A percentile compares a stretch with the other conserved stretches of the same genome.
These are phyloP conservation scores for Saccharomyces uvarum DNA, from an alignment of 1,139 yeast genomes.

Conservation along the genomic window DNA sequence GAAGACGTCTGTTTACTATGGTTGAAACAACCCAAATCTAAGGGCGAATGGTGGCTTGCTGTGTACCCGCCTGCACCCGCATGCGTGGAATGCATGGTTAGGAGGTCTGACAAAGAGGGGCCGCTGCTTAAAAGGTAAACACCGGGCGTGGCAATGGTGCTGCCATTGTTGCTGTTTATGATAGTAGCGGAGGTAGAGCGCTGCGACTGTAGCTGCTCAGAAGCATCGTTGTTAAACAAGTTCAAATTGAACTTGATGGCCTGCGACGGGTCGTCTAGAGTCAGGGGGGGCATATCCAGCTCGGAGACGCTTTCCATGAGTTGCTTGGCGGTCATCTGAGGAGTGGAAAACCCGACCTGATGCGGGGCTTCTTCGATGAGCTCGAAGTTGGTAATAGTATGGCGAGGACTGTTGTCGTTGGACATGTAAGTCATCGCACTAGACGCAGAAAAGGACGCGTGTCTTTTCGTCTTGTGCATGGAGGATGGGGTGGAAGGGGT, in stretches of 20 bases:
- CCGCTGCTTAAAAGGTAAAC: neutral
- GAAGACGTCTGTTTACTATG: neutral
- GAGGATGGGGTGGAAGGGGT: slow-evolving; percentile 8
- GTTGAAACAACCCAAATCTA: neutral
- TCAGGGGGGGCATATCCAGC: slow-evolving; percentile 32
- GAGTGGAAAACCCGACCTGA: slow-evolving; percentile 73
- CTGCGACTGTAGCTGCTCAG: neutral
- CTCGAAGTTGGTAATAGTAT: slow-evolving; percentile 13
- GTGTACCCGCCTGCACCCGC: slow-evolving; percentile 2
- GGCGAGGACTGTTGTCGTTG: slow-evolving; percentile 36
- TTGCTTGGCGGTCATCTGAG: slow-evolving; percentile 48
- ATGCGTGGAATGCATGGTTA: neutral
- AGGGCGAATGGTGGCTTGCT: neutral
- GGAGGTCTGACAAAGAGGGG: neutral
- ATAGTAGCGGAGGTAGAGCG: slow-evolving; percentile 13
- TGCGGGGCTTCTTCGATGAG: slow-evolving; percentile 34
- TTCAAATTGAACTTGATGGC: slow-evolving; percentile 10
- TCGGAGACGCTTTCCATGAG: slow-evolving; percentile 31
- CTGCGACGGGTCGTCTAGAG: neutral
- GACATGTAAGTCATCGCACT: slow-evolving; percentile 62
- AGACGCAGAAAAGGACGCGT: slow-evolving; percentile 77
- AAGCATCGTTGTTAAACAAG: slow-evolving; percentile 8
- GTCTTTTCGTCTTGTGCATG: slow-evolving; percentile 38
- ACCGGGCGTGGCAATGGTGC: slow-evolving; percentile 21
- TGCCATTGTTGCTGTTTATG: slow-evolving; percentile 18